Evolutionary conservation across 2,329 filamentous ascomycete species (phyloP), one percentile per base, ranked within the genome.

Genomic region (Lasiodiplodia theobromae): DNA sequence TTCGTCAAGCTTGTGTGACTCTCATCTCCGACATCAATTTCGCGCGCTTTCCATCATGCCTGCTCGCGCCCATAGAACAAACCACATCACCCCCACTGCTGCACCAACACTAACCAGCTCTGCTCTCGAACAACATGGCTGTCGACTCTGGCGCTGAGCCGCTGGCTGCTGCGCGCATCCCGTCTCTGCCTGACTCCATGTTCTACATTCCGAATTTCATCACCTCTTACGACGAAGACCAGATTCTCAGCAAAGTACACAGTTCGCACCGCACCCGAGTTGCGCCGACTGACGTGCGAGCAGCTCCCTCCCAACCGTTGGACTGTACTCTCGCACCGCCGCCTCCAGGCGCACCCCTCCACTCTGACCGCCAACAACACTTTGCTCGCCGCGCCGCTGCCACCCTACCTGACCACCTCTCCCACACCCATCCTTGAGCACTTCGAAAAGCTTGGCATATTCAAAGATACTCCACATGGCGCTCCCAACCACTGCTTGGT

Each of bases 181-280:
- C 78, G 8, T 74, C 74, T 38, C 83, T 94, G 2, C 91, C 92
- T 4, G 77, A 85, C 1, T 82, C 86, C 40, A 92, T 93, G 66
- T 97, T 91, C 82, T 97, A 98, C 81, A 91, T 97, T 68, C 86
- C 93, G 8, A 85, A 94, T 77, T 97, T 97, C 81, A 91, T 98
- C 77, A 91, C 86, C 4, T 79, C 84, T 67, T 87, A 90, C 54
- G 94, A 97, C 79, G 93, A 97, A 81, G 78, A 82, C 38, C 75
- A 81, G 8, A 87, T 97, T 8, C 82, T 97, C 58, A 82, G 88
- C 66, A 96, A 93, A 84, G 92, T 92, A 74, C 62, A 11, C 23
- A 0, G 1, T 31, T 52, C 18, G 25, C 44, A 28, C 3, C 6
- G 3, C 44, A 7, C 21, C 23, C 28, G 5, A 47, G 12, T 7